phyloP scores from a whole-genome alignment of 164 flowering plant species.

The Akebia trifoliata region DNA sequence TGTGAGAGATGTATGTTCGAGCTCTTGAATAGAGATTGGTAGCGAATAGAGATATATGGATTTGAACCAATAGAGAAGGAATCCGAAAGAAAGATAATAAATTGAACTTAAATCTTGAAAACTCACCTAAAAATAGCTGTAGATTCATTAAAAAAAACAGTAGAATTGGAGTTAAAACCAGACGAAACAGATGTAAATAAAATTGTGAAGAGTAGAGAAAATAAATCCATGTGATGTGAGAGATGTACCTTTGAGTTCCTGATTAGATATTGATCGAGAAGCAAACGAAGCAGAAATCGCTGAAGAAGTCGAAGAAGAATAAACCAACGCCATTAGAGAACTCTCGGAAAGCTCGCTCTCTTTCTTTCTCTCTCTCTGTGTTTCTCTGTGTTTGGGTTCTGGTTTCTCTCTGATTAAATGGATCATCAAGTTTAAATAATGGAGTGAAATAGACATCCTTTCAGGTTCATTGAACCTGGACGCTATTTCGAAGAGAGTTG shows the following conservation, averaged over 20 bases:
- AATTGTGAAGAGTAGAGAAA: not conserved
- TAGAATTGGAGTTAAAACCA: not conserved
- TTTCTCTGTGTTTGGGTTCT: not conserved
- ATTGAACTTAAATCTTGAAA: too few species aligned
- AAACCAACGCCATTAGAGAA: slow-evolving; percentile 35
- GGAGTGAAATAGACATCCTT: not conserved
- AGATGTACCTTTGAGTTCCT: slow-evolving; percentile 41
- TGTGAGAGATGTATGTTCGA: too few species aligned
- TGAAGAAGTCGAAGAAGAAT: slow-evolving; percentile 33
- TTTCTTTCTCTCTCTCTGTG: not conserved
- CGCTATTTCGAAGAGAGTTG: too few species aligned
- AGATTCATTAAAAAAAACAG: too few species aligned
- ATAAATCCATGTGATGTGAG: not conserved
- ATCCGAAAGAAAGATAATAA: too few species aligned
- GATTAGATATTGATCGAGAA: slow-evolving; percentile 28
- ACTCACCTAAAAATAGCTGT: too few species aligned
- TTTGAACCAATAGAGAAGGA: too few species aligned
- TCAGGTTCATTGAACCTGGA: slow-evolving; percentile 85
- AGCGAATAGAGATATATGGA: too few species aligned
- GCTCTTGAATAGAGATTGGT: too few species aligned
- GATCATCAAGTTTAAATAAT: not conserved
- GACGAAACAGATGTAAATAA: not conserved
- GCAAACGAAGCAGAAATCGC: slow-evolving; percentile 28
- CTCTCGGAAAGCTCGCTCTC: not conserved
- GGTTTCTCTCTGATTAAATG: too few species aligned